Conservation (phyloP, 768 basidiomycete genomes). For the Filobasidium wieringae region DNA sequence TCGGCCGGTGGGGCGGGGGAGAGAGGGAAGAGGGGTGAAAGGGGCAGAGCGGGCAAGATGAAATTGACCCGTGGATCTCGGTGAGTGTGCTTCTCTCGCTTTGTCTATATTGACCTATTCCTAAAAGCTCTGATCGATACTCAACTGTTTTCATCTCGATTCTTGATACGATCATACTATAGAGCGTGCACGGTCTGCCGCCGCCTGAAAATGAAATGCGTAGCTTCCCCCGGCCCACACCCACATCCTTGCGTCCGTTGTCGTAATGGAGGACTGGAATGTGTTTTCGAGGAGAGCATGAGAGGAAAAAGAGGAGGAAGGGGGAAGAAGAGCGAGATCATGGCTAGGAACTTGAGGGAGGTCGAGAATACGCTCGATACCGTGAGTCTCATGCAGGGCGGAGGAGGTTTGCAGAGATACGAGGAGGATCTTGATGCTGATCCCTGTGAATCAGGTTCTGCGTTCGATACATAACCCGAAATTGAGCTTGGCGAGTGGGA, state of each 20-base stretch:
- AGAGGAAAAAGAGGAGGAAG: constrained; percentile 59
- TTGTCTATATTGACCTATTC: too few relatives aligned
- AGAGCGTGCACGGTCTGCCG: constrained; percentile 17
- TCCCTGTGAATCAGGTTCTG: constrained; percentile 43
- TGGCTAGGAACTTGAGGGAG: constrained; percentile 21
- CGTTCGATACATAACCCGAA: constrained; percentile 71
- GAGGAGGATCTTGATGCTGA: background rate
- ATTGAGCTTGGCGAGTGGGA: background rate
- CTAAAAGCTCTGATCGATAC: background rate
- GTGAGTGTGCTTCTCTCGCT: too few relatives aligned
- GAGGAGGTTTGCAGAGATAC: too few relatives aligned
- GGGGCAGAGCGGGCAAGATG: too few relatives aligned
- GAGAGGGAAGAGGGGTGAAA: constrained; percentile 20
- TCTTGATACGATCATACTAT: constrained; percentile 20
- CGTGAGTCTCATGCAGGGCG: constrained; percentile 29
- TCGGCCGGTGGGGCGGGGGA: constrained; percentile 4
- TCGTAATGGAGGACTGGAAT: constrained; percentile 50
- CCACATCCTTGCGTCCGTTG: constrained; percentile 36
- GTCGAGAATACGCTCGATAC: constrained; percentile 48
- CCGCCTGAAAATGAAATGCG: constrained; percentile 38
- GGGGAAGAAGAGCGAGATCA: constrained; percentile 20
- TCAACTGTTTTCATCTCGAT: background rate
- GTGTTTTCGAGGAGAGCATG: constrained; percentile 93
- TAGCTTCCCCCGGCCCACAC: constrained; percentile 26
- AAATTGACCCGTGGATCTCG: constrained; percentile 33